Evolutionary conservation across 164 flowering plant species (phyloP).

Genomic region (Berberis vulgaris): DNA sequence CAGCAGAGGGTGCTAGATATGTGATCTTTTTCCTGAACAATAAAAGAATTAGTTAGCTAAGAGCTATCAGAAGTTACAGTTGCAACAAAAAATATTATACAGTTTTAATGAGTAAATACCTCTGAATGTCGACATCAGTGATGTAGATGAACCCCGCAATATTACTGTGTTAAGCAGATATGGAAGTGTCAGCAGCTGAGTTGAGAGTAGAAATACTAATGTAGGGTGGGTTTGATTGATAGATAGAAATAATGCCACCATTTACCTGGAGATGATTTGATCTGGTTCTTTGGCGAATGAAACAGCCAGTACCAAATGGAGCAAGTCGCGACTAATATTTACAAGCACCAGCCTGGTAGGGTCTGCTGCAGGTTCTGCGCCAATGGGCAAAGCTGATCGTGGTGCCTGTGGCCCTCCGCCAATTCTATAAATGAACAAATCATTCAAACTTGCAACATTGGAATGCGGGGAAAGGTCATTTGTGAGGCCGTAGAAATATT

Average conservation of each 20-base stretch:
- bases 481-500: conserved; percentile 81
- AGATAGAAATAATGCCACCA: too few relatives aligned
- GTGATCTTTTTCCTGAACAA: conserved; percentile 62
- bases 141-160: conserved; percentile 80
- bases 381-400: conserved; percentile 92
- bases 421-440: conserved; percentile 56
- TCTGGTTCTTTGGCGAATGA: conserved; percentile 92
- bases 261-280: conserved; percentile 77
- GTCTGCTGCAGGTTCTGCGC: conserved; percentile 91
- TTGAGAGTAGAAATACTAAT: too few relatives aligned
- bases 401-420: conserved; percentile 99
- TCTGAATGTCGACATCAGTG: conserved; percentile 71
- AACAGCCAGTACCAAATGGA: conserved; percentile 78
- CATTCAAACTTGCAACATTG: conserved; percentile 67
- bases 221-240: too few relatives aligned
- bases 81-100: neutral
- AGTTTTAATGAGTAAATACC: conserved; percentile 31
- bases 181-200: neutral
- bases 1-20: conserved; percentile 86
- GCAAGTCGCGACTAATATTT: conserved; percentile 62
- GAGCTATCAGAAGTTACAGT: neutral
- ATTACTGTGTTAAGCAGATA: conserved; percentile 44
- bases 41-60: neutral
- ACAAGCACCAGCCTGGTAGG: conserved; percentile 68
- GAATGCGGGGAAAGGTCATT: conserved; percentile 90